Evolutionary conservation across 2,329 filamentous ascomycete species (phyloP).

Genomic region (Alternaria triticina): DNA sequence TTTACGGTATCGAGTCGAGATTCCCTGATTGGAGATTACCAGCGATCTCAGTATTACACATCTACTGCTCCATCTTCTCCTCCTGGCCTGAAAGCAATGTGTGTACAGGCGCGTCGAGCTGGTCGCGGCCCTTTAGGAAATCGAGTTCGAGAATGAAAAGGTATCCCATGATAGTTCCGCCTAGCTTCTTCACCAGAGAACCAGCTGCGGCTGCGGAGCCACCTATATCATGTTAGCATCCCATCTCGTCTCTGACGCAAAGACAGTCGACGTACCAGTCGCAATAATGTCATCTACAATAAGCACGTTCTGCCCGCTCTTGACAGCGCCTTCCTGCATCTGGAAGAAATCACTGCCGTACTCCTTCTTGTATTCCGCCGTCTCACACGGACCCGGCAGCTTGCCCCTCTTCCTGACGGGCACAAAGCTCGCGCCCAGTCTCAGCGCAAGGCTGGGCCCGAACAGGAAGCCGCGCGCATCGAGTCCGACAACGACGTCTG

Average conservation of each 20-base stretch:
- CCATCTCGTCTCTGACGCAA: neutral
- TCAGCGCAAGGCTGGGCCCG: conserved; percentile 84
- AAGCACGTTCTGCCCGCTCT: conserved; percentile 85
- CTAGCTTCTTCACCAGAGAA: conserved; percentile 82
- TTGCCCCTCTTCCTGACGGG: conserved; percentile 96
- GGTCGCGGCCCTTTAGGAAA: conserved; percentile 88
- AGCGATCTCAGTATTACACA: neutral
- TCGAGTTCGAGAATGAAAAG: conserved; percentile 96
- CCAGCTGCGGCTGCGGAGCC: conserved; percentile 90
- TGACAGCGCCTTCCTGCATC: conserved; percentile 87
- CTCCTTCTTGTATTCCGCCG: conserved; percentile 90
- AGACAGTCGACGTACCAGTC: conserved; percentile 73
- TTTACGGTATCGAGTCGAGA: neutral
- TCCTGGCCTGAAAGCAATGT: conserved; percentile 77
- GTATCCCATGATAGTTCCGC: conserved; percentile 85
- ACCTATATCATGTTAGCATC: conserved; percentile 60
- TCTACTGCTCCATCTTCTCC: conserved; percentile 33
- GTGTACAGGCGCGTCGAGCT: conserved; percentile 82
- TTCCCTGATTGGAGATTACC: neutral
- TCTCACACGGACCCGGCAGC: conserved; percentile 86
- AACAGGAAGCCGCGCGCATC: conserved; percentile 97
- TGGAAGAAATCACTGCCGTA: conserved; percentile 96
- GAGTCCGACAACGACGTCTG: conserved; percentile 90
- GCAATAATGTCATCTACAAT: conserved; percentile 98
- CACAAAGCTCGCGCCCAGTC: conserved; percentile 84